Evolutionary conservation across 1,284 basidiomycete species (phyloP), one percentile per base, ranked within the genome.

Genomic region (Trichosporon faecale): DNA sequence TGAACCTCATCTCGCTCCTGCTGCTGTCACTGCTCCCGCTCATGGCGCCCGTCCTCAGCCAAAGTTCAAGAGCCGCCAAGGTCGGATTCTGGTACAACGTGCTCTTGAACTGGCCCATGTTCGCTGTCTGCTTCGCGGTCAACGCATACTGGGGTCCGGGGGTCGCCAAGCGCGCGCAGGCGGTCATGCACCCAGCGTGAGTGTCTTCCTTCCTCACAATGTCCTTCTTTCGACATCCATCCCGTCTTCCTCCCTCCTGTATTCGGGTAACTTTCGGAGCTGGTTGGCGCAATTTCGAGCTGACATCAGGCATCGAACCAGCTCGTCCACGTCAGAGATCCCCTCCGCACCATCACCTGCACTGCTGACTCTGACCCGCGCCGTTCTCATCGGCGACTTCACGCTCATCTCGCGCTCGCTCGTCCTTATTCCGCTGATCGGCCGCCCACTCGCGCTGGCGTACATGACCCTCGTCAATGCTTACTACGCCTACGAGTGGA

Each of bases 401-500:
- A 80, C 81, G n/a, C 52, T 84, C 14, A 72, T 84, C 16, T 77
- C 80, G 7, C 77, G 78, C 3, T 44, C 79, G 31, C 74, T 83
- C n/a, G 72, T 72, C 16, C 72, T 80, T n/a, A 65, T 83, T 3
- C 84, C 84, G 0, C 46, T 77, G 25, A 21, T 84, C 18, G 83
- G 83, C 0, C 64, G 73, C 33, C 68, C 73, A 18, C 21, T 77
- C 2, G 72, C 76, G 0, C 76, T 82, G 18, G 68, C 66, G 0
- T 84, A 82, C 73, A 80, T 83, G 74, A 79, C 78, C 67, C 71
- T 83, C 40, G 78, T 84, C 61, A 79, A 83, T 68, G 70, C 80
- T 6, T 84, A 80, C 73, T 84, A 84, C 68, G 80, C 76, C 66
- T 85, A 83, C 70, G 83, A 84, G 81, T 83, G 72, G 73, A 80